phyloP scores from a whole-genome alignment of 164 flowering plant species.

The Santalum album region DNA sequence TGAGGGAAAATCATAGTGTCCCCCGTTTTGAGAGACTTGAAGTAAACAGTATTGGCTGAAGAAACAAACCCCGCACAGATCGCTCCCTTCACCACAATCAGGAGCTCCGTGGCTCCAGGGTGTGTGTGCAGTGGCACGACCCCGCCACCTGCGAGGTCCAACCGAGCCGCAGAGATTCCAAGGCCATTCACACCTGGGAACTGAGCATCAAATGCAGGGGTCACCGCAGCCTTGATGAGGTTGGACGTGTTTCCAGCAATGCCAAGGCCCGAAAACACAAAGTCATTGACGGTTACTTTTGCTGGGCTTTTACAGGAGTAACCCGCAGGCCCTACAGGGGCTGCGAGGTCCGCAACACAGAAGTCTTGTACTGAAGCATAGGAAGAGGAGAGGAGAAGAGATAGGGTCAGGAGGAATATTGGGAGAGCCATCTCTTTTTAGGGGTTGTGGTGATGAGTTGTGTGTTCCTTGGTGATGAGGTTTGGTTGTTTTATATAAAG shows the following conservation, averaged over 20 bases:
- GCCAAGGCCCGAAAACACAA: slow-evolving; percentile 50
- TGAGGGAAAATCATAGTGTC: slow-evolving; percentile 58
- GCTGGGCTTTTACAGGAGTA: slow-evolving; percentile 57
- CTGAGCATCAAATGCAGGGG: slow-evolving; percentile 53
- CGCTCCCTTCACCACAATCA: slow-evolving; percentile 33
- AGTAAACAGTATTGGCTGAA: slow-evolving; percentile 28
- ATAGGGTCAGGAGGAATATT: slow-evolving; percentile 14
- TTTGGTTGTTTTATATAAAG: slow-evolving; percentile 12
- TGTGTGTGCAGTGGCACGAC: slow-evolving; percentile 78
- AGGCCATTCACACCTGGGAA: slow-evolving; percentile 75
- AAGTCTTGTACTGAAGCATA: slow-evolving; percentile 46
- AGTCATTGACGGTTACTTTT: slow-evolving; percentile 46
- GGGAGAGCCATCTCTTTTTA: slow-evolving; percentile 9
- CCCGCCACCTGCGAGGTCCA: slow-evolving; percentile 57
- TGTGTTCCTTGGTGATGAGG: neutral
- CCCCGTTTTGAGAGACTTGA: slow-evolving; percentile 36
- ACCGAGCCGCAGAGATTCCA: slow-evolving; percentile 60
- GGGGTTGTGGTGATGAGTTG: neutral
- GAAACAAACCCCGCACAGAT: slow-evolving; percentile 49
- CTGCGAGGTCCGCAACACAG: slow-evolving; percentile 59
- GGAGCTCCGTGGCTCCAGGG: slow-evolving; percentile 37
- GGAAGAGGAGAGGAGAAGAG: slow-evolving; percentile 24
- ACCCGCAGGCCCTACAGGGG: slow-evolving; percentile 50
- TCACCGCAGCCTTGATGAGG: slow-evolving; percentile 64
- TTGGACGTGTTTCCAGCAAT: slow-evolving; percentile 60